Percentiles rank a stretch among this genome's conserved stretches.
These are phyloP conservation scores for Colletotrichum orchidophilum DNA, from an alignment of 2,329 filamentous ascomycete species.

Conservation along the genomic window DNA sequence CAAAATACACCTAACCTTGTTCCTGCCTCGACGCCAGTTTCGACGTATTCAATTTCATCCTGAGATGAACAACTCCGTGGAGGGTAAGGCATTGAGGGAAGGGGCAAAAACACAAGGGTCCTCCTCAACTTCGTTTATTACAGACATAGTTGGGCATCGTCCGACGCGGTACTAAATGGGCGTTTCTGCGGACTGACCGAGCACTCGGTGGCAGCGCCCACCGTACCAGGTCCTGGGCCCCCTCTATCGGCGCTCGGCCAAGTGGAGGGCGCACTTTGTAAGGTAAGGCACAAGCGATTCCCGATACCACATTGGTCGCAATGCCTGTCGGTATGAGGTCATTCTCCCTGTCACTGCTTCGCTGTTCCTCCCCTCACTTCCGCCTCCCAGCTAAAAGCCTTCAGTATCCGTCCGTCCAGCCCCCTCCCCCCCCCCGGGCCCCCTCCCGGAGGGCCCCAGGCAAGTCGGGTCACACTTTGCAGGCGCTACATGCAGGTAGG, in stretches of 20 bases:
- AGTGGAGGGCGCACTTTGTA: neutral
- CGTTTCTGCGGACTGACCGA: neutral
- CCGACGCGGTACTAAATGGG: neutral
- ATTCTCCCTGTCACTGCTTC: slow-evolving; percentile 13
- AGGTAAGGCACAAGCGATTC: slow-evolving; percentile 3
- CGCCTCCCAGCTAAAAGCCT: neutral
- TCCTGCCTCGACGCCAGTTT: no score
- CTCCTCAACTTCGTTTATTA: neutral
- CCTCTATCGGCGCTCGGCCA: slow-evolving; percentile 5
- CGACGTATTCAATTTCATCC: neutral
- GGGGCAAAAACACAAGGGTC: neutral
- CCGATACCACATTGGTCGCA: neutral
- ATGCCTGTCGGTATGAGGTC: slow-evolving; percentile 19
- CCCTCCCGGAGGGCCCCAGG: neutral
- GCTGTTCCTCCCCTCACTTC: neutral
- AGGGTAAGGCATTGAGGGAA: neutral
- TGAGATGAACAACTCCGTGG: neutral
- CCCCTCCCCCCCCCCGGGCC: no score
- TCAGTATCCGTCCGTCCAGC: neutral
- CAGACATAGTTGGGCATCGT: neutral
- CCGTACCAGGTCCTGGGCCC: neutral
- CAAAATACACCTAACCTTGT: neutral
- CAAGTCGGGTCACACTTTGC: neutral
- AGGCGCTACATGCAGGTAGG: neutral
- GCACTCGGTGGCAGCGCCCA: neutral